Evolutionary conservation across 805 yeast species (phyloP).

Genomic region (Scheffersomyces spartinae): DNA sequence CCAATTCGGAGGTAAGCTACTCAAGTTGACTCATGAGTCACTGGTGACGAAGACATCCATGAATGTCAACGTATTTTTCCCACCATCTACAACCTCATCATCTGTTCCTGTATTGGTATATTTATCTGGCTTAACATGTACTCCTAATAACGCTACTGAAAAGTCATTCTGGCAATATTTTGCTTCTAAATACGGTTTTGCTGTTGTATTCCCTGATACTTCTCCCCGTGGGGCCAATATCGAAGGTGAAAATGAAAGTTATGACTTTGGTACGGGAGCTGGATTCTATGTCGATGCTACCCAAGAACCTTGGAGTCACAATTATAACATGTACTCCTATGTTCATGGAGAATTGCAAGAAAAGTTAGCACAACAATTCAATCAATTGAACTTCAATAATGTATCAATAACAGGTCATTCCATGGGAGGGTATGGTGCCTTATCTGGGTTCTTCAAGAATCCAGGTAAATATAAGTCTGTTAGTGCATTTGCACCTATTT

Average conservation of each 20-base stretch:
- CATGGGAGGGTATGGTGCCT: constrained; percentile 96
- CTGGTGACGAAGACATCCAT: constrained; percentile 51
- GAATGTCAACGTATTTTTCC: constrained; percentile 79
- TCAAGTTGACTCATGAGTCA: constrained; percentile 70
- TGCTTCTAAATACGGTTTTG: constrained; percentile 75
- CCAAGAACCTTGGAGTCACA: constrained; percentile 50
- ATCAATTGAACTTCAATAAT: constrained; percentile 48
- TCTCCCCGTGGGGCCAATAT: constrained; percentile 81
- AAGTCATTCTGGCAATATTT: constrained; percentile 81
- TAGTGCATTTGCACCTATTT: constrained; percentile 85
- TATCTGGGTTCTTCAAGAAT: constrained; percentile 52
- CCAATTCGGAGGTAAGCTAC: constrained; percentile 64
- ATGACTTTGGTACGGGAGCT: constrained; percentile 93
- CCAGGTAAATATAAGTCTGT: constrained; percentile 69
- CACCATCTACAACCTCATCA: constrained; percentile 33
- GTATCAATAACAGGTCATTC: constrained; percentile 90
- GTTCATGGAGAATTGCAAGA: constrained; percentile 62
- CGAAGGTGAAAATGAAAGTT: constrained; percentile 71
- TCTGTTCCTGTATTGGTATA: constrained; percentile 65
- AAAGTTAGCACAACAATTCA: constrained; percentile 29
- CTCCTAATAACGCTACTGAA: constrained; percentile 88
- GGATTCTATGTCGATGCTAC: constrained; percentile 90
- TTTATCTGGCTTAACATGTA: constrained; percentile 84
- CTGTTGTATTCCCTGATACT: constrained; percentile 89
- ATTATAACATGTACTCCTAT: constrained; percentile 83